Conservation (phyloP, 805 yeast species). For the Peterozyma xylosa region DNA sequence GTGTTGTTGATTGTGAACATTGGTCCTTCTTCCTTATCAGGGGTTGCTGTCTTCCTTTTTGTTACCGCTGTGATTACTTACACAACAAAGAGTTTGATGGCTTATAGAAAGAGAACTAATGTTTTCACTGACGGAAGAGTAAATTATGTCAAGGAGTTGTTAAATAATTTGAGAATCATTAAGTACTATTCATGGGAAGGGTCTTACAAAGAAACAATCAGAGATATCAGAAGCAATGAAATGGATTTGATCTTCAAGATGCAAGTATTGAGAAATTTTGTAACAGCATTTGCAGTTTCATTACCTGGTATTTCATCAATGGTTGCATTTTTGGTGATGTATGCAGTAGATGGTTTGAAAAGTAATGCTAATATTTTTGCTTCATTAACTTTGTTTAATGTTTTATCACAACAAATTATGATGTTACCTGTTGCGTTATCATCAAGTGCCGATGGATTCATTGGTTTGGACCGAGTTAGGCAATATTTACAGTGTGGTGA, state of each 20-base stretch:
- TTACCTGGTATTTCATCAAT: conserved; percentile 64
- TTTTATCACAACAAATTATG: conserved; percentile 53
- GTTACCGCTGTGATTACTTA: conserved; percentile 38
- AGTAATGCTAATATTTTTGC: conserved; percentile 60
- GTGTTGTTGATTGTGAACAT: conserved; percentile 61
- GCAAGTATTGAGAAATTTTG: conserved; percentile 54
- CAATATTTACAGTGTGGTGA: conserved; percentile 34
- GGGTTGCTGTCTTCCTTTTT: conserved; percentile 49
- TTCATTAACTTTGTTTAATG: conserved; percentile 59
- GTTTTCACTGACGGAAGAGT: conserved; percentile 72
- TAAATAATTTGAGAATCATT: conserved; percentile 71
- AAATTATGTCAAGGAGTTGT: conserved; percentile 66
- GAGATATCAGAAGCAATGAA: conserved; percentile 53
- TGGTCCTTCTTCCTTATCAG: conserved; percentile 69
- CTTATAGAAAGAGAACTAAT: conserved; percentile 47
- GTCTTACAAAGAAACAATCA: conserved; percentile 55
- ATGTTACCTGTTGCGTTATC: conserved; percentile 66
- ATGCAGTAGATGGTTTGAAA: conserved; percentile 25
- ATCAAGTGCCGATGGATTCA: conserved; percentile 54
- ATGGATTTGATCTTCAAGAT: conserved; percentile 48
- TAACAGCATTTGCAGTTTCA: conserved; percentile 52
- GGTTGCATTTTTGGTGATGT: conserved; percentile 39
- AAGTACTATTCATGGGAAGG: conserved; percentile 89
- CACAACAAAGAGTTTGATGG: conserved; percentile 42
- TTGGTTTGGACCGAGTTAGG: conserved; percentile 54